Evolutionary conservation across 768 basidiomycete genomes (phyloP).

Genomic region (Suillus subaureus): DNA sequence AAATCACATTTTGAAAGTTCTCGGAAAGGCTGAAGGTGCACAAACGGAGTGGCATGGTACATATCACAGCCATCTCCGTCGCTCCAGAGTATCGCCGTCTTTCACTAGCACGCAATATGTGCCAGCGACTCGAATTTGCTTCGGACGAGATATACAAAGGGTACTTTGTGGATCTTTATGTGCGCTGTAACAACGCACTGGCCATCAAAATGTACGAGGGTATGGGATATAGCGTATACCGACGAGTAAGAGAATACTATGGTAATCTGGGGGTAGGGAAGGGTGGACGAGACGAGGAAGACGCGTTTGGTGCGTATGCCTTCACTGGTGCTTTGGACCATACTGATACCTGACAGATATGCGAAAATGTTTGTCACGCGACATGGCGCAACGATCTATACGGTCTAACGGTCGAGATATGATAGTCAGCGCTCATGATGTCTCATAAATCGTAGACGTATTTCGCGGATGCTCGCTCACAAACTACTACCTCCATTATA

Average conservation of each 20-base stretch:
- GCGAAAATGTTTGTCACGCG: conserved; percentile 74
- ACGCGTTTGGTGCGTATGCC: conserved; percentile 80
- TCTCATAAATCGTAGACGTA: conserved; percentile 30
- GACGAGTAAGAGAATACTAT: conserved; percentile 90
- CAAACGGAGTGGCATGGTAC: conserved; percentile 85
- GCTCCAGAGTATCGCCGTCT: conserved; percentile 92
- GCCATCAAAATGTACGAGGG: conserved; percentile 93
- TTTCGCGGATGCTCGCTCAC: conserved; percentile 13
- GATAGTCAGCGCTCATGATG: conserved; percentile 50
- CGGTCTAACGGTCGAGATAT: conserved; percentile 74
- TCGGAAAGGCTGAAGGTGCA: conserved; percentile 90
- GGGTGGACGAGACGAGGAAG: conserved; percentile 81
- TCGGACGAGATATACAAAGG: conserved; percentile 81
- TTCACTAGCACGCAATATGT: conserved; percentile 84
- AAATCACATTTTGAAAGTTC: conserved; percentile 51
- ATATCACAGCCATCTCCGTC: conserved; percentile 93
- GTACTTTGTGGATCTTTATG: conserved; percentile 95
- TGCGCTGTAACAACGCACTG: conserved; percentile 81
- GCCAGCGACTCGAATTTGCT: conserved; percentile 81
- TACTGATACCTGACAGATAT: conserved; percentile 44
- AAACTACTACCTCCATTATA: conserved; percentile 9
- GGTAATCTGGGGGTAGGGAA: conserved; percentile 74
- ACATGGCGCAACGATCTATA: conserved; percentile 62
- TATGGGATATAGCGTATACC: conserved; percentile 91
- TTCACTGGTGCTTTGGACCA: background rate